These are phyloP conservation scores for Ilex asprella DNA, from an alignment of 257 asterid genomes.

Conservation along the genomic window DNA sequence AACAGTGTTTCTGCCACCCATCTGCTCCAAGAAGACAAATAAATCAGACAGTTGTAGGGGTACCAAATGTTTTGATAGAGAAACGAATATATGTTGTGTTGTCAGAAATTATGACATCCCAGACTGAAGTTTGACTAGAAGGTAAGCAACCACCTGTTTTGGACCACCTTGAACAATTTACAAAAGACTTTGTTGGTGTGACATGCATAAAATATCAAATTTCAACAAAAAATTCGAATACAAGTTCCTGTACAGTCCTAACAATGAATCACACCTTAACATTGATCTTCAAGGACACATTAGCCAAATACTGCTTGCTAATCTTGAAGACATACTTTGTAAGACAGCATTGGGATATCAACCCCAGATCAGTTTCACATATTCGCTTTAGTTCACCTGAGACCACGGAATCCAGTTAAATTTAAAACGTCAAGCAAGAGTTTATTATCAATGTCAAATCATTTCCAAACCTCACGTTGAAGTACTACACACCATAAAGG, in stretches of 20 bases:
- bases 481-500: conserved; percentile 53
- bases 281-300: conserved; percentile 89
- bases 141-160: not conserved
- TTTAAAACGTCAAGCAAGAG: not conserved
- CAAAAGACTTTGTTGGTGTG: not conserved
- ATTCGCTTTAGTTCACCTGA: conserved; percentile 91
- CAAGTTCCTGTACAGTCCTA: not conserved
- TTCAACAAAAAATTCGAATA: too few relatives aligned
- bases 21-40: conserved; percentile 33
- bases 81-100: too few relatives aligned
- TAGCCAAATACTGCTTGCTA: conserved; percentile 94
- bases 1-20: conserved; percentile 97
- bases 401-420: not conserved
- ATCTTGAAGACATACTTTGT: conserved; percentile 94
- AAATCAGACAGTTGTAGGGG: not conserved
- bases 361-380: conserved; percentile 95
- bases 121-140: not conserved
- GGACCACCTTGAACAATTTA: not conserved
- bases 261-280: conserved; percentile 52
- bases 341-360: conserved; percentile 91
- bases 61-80: too few relatives aligned
- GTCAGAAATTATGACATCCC: too few relatives aligned
- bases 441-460: not conserved
- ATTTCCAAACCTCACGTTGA: not conserved
- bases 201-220: not conserved